Conservation (phyloP, 768 basidiomycete genomes). For the Russula sp. region DNA sequence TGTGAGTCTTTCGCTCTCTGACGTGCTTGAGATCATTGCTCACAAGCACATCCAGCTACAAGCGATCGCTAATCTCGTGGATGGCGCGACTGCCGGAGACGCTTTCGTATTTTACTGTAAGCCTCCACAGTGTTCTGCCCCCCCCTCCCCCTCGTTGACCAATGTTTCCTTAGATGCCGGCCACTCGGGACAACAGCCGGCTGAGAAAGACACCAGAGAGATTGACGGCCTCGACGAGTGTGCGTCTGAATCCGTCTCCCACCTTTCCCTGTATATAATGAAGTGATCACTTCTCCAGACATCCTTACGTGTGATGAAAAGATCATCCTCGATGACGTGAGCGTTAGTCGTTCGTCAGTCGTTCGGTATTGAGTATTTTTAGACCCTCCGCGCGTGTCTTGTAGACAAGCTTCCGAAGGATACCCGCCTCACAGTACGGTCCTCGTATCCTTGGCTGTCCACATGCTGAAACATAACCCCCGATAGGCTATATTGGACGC, state of each 20-base stretch:
- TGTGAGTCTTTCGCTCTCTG: background rate
- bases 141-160: background rate
- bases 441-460: background rate
- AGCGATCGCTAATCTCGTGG: constrained; percentile 19
- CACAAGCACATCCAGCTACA: constrained; percentile 2
- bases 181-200: background rate
- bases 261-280: background rate
- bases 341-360: background rate
- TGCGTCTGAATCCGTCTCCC: background rate
- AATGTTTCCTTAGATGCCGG: background rate
- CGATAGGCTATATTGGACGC: constrained; percentile 25
- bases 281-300: background rate
- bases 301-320: constrained; percentile 14
- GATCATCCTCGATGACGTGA: constrained; percentile 20
- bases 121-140: background rate
- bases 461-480: background rate
- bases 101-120: constrained; percentile 24
- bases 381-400: constrained; percentile 20
- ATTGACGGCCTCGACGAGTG: constrained; percentile 1
- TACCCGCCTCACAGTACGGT: constrained; percentile 19
- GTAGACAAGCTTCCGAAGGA: constrained; percentile 22
- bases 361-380: background rate
- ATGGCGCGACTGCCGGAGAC: constrained; percentile 16
- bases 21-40: background rate
- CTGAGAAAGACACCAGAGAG: background rate